Percentiles rank a stretch among this genome's conserved stretches.
These are phyloP conservation scores for Kwoniella pini DNA, from an alignment of 768 basidiomycete species.

Conservation along the genomic window DNA sequence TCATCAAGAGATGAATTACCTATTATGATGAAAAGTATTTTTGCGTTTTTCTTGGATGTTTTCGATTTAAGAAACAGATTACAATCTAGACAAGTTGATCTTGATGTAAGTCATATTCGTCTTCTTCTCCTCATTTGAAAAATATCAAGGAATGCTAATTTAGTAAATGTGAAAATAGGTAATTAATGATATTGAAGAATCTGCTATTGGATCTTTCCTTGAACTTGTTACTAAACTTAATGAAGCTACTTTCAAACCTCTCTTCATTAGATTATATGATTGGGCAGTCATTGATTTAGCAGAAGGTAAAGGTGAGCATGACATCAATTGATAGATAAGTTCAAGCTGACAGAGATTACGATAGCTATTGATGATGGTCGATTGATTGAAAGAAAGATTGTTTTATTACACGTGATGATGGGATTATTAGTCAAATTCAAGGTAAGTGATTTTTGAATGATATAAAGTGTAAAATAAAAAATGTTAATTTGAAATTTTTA, in stretches of 20 bases:
- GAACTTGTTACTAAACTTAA: slow-evolving; percentile 91
- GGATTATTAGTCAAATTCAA: slow-evolving; percentile 84
- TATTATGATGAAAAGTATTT: slow-evolving; percentile 67
- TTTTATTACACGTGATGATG: slow-evolving; percentile 73
- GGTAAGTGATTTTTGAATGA: slow-evolving; percentile 60
- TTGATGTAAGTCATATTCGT: slow-evolving; percentile 22
- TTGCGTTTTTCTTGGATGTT: slow-evolving; percentile 76
- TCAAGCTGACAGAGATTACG: not conserved
- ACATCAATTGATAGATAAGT: not conserved
- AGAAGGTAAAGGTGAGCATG: slow-evolving; percentile 55
- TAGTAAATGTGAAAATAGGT: slow-evolving; percentile 21
- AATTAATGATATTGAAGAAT: slow-evolving; percentile 50
- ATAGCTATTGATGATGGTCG: slow-evolving; percentile 46
- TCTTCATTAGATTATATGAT: slow-evolving; percentile 88
- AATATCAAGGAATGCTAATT: not conserved
- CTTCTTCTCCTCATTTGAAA: not conserved
- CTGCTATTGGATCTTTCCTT: slow-evolving; percentile 71
- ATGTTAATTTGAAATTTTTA: no score
- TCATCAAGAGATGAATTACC: slow-evolving; percentile 67
- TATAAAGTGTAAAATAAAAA: no score
- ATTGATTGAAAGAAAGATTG: slow-evolving; percentile 61
- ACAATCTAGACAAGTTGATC: slow-evolving; percentile 32
- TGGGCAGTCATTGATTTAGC: slow-evolving; percentile 73
- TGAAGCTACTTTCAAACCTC: slow-evolving; percentile 82
- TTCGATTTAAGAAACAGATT: slow-evolving; percentile 63